Evolutionary conservation across 441 rosid species (phyloP), one percentile per base, ranked within the genome.

Genomic region (Aleurites moluccanus): DNA sequence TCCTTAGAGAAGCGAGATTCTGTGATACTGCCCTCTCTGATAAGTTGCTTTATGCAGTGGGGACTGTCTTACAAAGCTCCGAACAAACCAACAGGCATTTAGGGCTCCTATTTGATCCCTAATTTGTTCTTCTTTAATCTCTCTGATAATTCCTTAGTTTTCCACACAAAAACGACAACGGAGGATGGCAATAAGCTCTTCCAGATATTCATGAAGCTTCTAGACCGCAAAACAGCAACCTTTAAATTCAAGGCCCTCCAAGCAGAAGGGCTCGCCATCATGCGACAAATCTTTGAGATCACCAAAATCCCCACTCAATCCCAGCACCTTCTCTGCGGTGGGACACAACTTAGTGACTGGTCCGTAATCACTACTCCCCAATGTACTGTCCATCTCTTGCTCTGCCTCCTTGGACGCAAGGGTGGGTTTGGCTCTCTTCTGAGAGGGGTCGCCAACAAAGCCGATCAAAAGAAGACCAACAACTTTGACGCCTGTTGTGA

Each of bases 401-500:
- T 91, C 68, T 80, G 87, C 8, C 94, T 96, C 38, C 85, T 78
- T 21, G 99, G 98, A 35, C 98, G 98, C 14, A 96, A 96, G 79
- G 99, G 99, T 28, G 98, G 99, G 8, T 96, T 93, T 62, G 98
- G 98, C 0, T 96, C 98, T 40, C 84, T 96, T 30, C 94, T 96
- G 42, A 91, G 99, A 28, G 98, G 99, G 18, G 95, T 97, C 33
- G 99, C 92, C 74, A 89, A 92, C 15, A 93, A 95, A 80, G 96
- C 99, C 3, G 98, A 98, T 20, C 98, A 93, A 83, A 95, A 93
- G 90, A 95, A 95, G 86, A 91, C 97, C 1, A 93, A 86, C 76
- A 95, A 95, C 80, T 91, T 95, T 76, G 98, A 90, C 73, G 98
- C 99, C 9, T 95, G 98, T 78, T 87, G 98, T 9, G 99, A 95